Conservation (phyloP, 441 rosid species). For the Adansonia grandidieri region DNA sequence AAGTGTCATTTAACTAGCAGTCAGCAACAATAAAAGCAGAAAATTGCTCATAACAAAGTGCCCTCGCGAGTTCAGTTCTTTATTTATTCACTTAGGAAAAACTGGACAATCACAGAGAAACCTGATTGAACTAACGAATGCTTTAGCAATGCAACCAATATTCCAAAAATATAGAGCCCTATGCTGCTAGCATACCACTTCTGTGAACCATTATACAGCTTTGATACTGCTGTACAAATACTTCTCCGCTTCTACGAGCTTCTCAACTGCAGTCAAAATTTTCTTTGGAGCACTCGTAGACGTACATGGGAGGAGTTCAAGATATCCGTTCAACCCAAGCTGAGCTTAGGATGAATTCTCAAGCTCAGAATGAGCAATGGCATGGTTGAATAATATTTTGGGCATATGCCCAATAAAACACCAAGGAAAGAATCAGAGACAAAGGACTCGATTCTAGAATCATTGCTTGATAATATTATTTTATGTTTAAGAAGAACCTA, state of each 20-base stretch:
- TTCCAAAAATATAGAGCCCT: not conserved
- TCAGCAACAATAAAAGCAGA: constrained; percentile 7
- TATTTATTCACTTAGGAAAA: not conserved
- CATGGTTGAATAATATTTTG: not conserved
- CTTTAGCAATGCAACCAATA: constrained; percentile 1
- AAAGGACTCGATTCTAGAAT: not conserved
- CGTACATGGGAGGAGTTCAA: constrained; percentile 5
- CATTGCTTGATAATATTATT: not conserved
- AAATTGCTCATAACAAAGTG: not conserved
- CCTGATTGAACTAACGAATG: not conserved
- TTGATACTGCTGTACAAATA: not conserved
- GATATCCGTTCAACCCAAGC: constrained; percentile 5
- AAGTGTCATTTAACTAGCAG: not conserved
- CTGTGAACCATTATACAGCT: not conserved
- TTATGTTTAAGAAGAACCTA: not conserved
- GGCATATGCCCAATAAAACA: not conserved
- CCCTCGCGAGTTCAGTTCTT: not conserved
- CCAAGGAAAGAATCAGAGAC: not conserved
- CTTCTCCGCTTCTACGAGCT: not conserved
- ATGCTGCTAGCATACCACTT: not conserved
- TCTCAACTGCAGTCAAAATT: constrained; percentile 3
- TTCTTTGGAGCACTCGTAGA: not conserved
- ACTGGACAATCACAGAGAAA: not conserved
- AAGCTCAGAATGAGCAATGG: not conserved
- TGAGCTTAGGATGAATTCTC: not conserved